Percentiles rank a stretch among this genome's conserved stretches.
These are phyloP conservation scores for Sanghuangporus weigelae DNA, from an alignment of 1,284 basidiomycete species.

Conservation along the genomic window DNA sequence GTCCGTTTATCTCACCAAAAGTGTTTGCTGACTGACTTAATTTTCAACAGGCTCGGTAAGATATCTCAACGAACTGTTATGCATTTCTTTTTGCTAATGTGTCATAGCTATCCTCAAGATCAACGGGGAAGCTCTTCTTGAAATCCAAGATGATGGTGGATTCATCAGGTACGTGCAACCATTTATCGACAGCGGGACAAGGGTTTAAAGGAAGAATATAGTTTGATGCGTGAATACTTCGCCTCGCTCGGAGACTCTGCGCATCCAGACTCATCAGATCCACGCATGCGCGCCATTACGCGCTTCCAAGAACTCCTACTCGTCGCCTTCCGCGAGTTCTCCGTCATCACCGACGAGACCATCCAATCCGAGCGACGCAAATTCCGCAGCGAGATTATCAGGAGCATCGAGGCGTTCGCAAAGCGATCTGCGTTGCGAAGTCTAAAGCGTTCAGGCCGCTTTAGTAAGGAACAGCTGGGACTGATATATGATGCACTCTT, in stretches of 20 bases:
- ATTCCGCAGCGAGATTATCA: conserved; percentile 87
- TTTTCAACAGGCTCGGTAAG: conserved; percentile 20
- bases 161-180: conserved; percentile 76
- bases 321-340: conserved; percentile 96
- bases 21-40: conserved; percentile 1
- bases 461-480: conserved; percentile 87
- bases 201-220: conserved; percentile 26
- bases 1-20: conserved; percentile 27
- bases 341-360: conserved; percentile 93
- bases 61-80: neutral
- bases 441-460: conserved; percentile 75
- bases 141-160: conserved; percentile 95
- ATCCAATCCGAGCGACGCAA: conserved; percentile 85
- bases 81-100: neutral
- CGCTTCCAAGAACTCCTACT: conserved; percentile 97
- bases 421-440: conserved; percentile 94
- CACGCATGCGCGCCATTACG: conserved; percentile 90
- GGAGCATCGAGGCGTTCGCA: conserved; percentile 93
- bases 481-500: conserved; percentile 90
- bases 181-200: neutral
- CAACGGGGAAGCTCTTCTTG: conserved; percentile 91
- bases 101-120: conserved; percentile 94
- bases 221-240: conserved; percentile 94
- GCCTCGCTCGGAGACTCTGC: conserved; percentile 91
- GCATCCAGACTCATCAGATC: conserved; percentile 85